Evolutionary conservation across 192 early-diverging fungal genomes (phyloP), one percentile per base, ranked within the genome.

Genomic region (Podila clonocystis): DNA sequence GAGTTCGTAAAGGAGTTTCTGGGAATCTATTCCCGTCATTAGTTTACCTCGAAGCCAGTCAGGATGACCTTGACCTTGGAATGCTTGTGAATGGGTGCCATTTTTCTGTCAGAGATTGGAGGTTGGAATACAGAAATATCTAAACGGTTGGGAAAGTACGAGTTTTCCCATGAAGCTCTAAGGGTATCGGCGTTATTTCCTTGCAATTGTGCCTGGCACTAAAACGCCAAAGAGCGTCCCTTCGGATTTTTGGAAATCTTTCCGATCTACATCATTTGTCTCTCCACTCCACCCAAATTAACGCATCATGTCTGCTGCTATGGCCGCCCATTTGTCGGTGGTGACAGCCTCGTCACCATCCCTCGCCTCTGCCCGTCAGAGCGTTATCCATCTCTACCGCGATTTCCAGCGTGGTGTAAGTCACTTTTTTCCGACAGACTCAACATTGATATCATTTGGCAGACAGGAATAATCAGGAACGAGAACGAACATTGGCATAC

Each of bases 331-430:
- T 77, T 71, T 89, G 71, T 83, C 89, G 28, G 82, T 85, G 59
- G 84, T 77, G 61, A 89, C 87, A 62, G 65, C 82, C 11, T 73
- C 88, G 63, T 94, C 94, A 60, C 69, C 79, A 20, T 90, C 91
- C 31, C 83, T 91, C 58, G 72, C 84, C 50, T 85, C 92, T 65
- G 93, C 94, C 30, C 88, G 89, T 70, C 68, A 68, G 38, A 89
- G 89, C 24, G 87, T 88, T 31, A 75, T 95, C 28, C 77, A 85
- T 26, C 86, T 94, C 60, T 95, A 95, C 87, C 85, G 93, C 65
- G 78, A 89, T 61, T 95, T 89, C 86, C 94, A 91, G 79, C 84
- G 86, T 65, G 74, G 87, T 68, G 88, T 90, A 87, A 82, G 84
- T 85, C 50, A 12, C 4, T 30, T 33, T 29, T 34, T 58, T 45